Evolutionary conservation across 257 asterid genomes (phyloP).

Genomic region (Gentiana macrophylla): DNA sequence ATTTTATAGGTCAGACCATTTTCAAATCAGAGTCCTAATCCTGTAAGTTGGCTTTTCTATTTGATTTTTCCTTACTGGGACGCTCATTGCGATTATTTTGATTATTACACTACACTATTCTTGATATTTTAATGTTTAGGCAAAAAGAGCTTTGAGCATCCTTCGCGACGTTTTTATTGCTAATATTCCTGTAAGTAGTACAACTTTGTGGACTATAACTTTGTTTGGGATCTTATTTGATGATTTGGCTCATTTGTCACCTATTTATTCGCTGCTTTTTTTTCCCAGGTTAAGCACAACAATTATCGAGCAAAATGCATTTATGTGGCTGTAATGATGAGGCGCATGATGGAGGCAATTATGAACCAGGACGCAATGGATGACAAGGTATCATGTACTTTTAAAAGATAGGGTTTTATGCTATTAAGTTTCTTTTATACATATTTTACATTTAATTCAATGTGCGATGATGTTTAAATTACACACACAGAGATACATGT

Average conservation of each 20-base stretch:
- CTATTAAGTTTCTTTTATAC: no score
- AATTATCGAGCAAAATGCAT: slow-evolving; percentile 91
- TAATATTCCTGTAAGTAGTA: slow-evolving; percentile 59
- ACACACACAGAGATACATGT: no score
- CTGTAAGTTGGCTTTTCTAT: slow-evolving; percentile 28
- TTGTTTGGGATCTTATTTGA: slow-evolving; percentile 5
- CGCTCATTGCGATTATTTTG: background rate
- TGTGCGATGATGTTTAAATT: no score
- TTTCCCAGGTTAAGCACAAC: slow-evolving; percentile 41
- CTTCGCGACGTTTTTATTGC: slow-evolving; percentile 68
- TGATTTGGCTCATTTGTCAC: background rate
- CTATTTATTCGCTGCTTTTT: slow-evolving; percentile 3
- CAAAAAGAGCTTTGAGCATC: slow-evolving; percentile 54
- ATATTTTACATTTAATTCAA: no score
- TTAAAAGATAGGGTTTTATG: no score
- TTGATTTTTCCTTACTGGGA: background rate
- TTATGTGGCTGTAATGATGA: slow-evolving; percentile 88
- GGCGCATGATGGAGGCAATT: slow-evolving; percentile 95
- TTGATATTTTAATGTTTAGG: slow-evolving; percentile 30
- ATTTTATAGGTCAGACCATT: slow-evolving; percentile 41
- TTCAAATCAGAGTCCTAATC: slow-evolving; percentile 14
- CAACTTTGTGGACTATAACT: slow-evolving; percentile 7
- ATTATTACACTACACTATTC: slow-evolving; percentile 1
- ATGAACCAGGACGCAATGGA: slow-evolving; percentile 93
- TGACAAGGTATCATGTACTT: slow-evolving; percentile 54